A percentile compares a stretch with the other conserved stretches of the same genome.
Evolutionary conservation across 139 green algal genomes (phyloP).

Genomic region (Penium margaritaceum): DNA sequence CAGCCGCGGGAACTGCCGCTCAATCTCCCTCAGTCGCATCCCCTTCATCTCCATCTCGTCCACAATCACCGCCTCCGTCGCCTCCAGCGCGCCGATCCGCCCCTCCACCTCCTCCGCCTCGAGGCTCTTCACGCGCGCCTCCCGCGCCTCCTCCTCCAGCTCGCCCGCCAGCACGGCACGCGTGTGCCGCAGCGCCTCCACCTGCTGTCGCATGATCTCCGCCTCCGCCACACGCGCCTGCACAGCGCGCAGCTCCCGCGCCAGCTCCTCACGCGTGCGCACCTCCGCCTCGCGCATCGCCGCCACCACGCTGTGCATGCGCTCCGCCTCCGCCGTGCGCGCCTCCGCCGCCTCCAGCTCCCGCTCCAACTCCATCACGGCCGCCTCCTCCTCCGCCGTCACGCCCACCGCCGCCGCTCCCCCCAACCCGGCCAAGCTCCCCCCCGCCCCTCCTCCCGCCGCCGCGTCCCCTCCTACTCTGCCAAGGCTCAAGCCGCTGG

Average conservation of each 20-base stretch:
- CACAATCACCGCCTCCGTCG: not conserved
- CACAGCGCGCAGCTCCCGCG: not conserved
- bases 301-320: not conserved
- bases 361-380: conserved; percentile 1
- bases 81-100: not conserved
- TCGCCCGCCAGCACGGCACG: not conserved
- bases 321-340: not conserved
- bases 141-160: not conserved
- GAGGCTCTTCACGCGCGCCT: conserved; percentile 1
- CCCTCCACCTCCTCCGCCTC: conserved; percentile 10
- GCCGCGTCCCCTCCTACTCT: not conserved
- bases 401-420: not conserved
- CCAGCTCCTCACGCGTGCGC: conserved; percentile 6
- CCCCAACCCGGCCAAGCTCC: not conserved
- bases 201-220: conserved; percentile 9
- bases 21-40: conserved; percentile 5
- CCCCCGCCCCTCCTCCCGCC: not conserved
- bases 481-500: not conserved
- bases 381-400: not conserved
- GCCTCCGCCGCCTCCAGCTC: conserved; percentile 4
- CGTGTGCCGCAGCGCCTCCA: conserved; percentile 7
- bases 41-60: conserved; percentile 1
- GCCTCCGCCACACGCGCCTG: conserved; percentile 1
- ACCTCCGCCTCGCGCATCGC: not conserved
- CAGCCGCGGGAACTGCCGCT: not conserved